These are phyloP conservation scores for Russula foetens DNA, from an alignment of 768 basidiomycete genomes.

Conservation along the genomic window DNA sequence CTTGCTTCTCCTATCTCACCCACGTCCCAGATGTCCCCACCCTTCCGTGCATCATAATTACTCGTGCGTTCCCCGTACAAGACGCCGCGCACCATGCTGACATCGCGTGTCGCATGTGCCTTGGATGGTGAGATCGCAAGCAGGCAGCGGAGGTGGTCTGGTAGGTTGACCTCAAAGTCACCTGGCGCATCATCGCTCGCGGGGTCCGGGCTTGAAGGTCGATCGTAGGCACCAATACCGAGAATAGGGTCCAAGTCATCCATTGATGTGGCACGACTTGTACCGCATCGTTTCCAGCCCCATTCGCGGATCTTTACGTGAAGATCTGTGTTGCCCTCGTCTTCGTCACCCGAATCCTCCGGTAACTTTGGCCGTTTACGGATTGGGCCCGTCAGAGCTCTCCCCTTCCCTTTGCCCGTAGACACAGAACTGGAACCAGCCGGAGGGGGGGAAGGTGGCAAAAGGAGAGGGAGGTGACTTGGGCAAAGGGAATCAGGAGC, in stretches of 20 bases:
- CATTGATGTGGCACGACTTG: not conserved
- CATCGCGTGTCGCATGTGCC: slow-evolving; percentile 18
- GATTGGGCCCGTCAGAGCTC: slow-evolving; percentile 27
- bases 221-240: slow-evolving; percentile 10
- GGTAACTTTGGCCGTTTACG: slow-evolving; percentile 46
- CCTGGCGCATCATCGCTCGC: slow-evolving; percentile 28
- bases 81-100: slow-evolving; percentile 46
- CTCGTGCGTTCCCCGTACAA: slow-evolving; percentile 48
- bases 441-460: slow-evolving; percentile 67
- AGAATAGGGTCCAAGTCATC: slow-evolving; percentile 17
- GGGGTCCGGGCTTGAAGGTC: slow-evolving; percentile 15
- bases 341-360: slow-evolving; percentile 24
- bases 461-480: slow-evolving; percentile 27
- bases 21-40: slow-evolving; percentile 69
- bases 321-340: slow-evolving; percentile 22
- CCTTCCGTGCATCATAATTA: slow-evolving; percentile 54
- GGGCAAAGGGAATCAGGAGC: slow-evolving; percentile 19
- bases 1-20: slow-evolving; percentile 47
- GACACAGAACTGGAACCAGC: slow-evolving; percentile 20
- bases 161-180: slow-evolving; percentile 49
- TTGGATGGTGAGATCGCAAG: slow-evolving; percentile 50
- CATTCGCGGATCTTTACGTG: slow-evolving; percentile 27
- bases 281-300: slow-evolving; percentile 18
- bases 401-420: slow-evolving; percentile 32
- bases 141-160: slow-evolving; percentile 56